A percentile compares a stretch with the other conserved stretches of the same genome.
Conservation (phyloP, 2,329 filamentous ascomycete species). For the Ophiocordyceps unilateralis region DNA sequence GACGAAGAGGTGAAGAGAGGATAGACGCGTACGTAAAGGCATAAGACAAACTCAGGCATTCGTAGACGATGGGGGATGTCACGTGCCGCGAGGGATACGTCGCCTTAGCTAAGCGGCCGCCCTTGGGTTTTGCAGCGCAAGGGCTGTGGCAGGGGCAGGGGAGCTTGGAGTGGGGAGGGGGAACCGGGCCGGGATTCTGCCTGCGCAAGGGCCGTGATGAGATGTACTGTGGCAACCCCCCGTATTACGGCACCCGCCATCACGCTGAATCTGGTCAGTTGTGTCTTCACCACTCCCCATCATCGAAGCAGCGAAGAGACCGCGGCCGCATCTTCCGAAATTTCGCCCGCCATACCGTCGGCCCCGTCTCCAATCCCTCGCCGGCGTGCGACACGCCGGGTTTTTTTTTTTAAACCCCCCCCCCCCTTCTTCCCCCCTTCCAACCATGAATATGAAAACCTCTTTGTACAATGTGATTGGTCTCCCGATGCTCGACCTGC, state of each 20-base stretch:
- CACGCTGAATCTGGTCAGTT: conserved; percentile 31
- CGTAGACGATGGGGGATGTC: background rate
- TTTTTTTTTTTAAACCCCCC: background rate
- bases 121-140: too few relatives aligned
- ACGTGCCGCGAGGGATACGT: background rate
- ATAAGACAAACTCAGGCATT: too few relatives aligned
- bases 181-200: conserved; percentile 5
- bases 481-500: background rate
- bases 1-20: conserved; percentile 29
- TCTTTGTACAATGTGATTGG: background rate
- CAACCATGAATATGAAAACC: too few relatives aligned
- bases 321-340: conserved; percentile 40
- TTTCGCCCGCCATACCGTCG: conserved; percentile 42
- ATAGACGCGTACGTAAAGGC: too few relatives aligned
- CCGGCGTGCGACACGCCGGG: conserved; percentile 35
- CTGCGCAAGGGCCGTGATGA: conserved; percentile 22
- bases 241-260: conserved; percentile 26
- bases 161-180: background rate
- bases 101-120: background rate
- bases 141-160: background rate
- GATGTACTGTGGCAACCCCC: conserved; percentile 21
- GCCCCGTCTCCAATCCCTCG: conserved; percentile 37
- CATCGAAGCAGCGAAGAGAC: conserved; percentile 24
- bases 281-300: conserved; percentile 36
- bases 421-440: background rate